Evolutionary conservation across 2,329 filamentous ascomycete species (phyloP).

Genomic region (Aspergillus niger): DNA sequence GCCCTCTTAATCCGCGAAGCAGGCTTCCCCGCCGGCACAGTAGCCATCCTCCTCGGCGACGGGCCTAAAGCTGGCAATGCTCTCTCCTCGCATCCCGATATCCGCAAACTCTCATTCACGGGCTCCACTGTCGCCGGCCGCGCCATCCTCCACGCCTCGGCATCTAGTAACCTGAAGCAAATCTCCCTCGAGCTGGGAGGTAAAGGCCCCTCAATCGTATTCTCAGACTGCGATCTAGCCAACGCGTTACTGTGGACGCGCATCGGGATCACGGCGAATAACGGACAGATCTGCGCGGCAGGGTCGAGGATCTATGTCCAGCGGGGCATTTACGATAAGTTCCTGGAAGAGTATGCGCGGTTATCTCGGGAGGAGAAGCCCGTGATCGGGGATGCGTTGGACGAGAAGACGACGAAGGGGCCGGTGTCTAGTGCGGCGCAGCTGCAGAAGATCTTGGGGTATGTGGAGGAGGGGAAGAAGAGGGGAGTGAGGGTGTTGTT

Average conservation of each 20-base stretch:
- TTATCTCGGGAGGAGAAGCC: conserved; percentile 58
- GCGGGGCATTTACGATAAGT: conserved; percentile 33
- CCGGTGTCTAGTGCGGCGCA: conserved; percentile 26
- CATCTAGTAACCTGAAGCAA: conserved; percentile 37
- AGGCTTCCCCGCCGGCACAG: conserved; percentile 58
- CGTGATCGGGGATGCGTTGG: conserved; percentile 24
- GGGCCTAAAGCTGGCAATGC: conserved; percentile 56
- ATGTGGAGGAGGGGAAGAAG: conserved; percentile 26
- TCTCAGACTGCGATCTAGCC: conserved; percentile 36
- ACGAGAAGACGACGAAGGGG: conserved; percentile 25
- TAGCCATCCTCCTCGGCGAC: conserved; percentile 63
- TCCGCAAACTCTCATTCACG: conserved; percentile 40
- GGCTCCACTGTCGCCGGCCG: conserved; percentile 33
- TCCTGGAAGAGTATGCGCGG: conserved; percentile 35
- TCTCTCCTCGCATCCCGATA: conserved; percentile 31
- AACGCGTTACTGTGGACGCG: conserved; percentile 35
- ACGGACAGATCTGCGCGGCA: conserved; percentile 37
- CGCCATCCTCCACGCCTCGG: conserved; percentile 31
- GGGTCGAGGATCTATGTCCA: conserved; percentile 39
- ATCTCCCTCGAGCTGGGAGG: conserved; percentile 40
- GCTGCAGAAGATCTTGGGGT: conserved; percentile 27
- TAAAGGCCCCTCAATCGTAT: conserved; percentile 38
- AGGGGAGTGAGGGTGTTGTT: conserved; percentile 25
- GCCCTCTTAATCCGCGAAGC: conserved; percentile 52
- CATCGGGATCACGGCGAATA: conserved; percentile 33